Conservation (phyloP, 2,329 filamentous ascomycete species). For the Colletotrichum tanaceti region DNA sequence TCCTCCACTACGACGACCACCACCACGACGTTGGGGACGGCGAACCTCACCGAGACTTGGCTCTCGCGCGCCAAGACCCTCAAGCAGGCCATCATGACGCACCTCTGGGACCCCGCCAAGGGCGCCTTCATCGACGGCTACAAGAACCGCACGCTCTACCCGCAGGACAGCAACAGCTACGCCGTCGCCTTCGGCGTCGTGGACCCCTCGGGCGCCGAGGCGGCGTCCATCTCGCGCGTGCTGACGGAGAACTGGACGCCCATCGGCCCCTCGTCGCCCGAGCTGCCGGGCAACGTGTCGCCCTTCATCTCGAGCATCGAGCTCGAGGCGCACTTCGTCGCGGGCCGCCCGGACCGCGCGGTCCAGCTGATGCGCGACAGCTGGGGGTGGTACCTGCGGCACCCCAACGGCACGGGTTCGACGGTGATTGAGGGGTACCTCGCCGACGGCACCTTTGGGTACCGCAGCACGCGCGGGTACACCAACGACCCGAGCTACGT, state of each 20-base stretch:
- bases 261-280: constrained; percentile 66
- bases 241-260: constrained; percentile 65
- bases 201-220: constrained; percentile 47
- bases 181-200: constrained; percentile 62
- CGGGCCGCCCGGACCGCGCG: constrained; percentile 60
- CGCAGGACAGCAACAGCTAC: constrained; percentile 71
- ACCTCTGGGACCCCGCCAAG: constrained; percentile 60
- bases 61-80: constrained; percentile 55
- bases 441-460: constrained; percentile 66
- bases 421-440: constrained; percentile 71
- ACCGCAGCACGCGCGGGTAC: constrained; percentile 65
- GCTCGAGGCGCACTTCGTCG: constrained; percentile 66
- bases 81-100: constrained; percentile 56
- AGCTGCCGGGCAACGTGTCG: constrained; percentile 67
- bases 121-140: constrained; percentile 67
- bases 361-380: constrained; percentile 65
- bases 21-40: not conserved
- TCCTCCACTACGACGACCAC: not conserved
- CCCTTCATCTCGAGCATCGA: constrained; percentile 71
- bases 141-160: constrained; percentile 61
- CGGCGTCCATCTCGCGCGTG: constrained; percentile 55
- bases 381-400: constrained; percentile 71
- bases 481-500: constrained; percentile 59
- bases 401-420: constrained; percentile 67
- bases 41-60: constrained; percentile 54